A percentile compares a stretch with the other conserved stretches of the same genome.
phyloP scores from a whole-genome alignment of 306 rosid genomes.

The Abrus precatorius region DNA sequence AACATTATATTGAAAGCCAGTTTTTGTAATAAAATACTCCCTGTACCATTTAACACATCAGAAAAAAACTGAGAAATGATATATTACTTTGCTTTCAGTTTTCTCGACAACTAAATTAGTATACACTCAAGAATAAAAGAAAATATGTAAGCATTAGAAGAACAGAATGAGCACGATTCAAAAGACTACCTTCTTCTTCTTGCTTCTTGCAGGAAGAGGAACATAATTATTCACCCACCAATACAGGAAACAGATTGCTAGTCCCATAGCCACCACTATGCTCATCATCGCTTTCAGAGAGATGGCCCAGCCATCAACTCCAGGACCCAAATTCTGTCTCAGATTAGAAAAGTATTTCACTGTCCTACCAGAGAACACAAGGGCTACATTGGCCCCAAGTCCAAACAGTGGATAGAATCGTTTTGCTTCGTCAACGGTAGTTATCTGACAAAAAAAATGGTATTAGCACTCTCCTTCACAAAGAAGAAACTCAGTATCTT shows the following conservation, averaged over 20 bases:
- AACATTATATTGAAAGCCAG: conserved; percentile 7
- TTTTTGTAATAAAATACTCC: not conserved
- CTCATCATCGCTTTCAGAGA: conserved; percentile 97
- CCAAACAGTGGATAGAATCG: conserved; percentile 95
- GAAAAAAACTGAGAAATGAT: conserved; percentile 2
- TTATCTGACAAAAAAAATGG: conserved; percentile 62
- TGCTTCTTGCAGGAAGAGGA: conserved; percentile 94
- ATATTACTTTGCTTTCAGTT: conserved; percentile 25
- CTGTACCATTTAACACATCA: conserved; percentile 3
- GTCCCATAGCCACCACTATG: conserved; percentile 90
- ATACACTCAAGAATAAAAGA: not conserved
- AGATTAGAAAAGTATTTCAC: conserved; percentile 94
- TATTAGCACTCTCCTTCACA: conserved; percentile 25
- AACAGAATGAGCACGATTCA: not conserved
- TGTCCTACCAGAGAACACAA: conserved; percentile 93
- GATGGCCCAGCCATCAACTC: conserved; percentile 99
- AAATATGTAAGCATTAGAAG: not conserved
- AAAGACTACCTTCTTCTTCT: conserved; percentile 90
- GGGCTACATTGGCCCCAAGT: conserved; percentile 96
- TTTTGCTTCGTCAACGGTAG: conserved; percentile 90
- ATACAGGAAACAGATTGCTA: conserved; percentile 78
- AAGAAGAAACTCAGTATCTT: not conserved
- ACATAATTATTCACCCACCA: conserved; percentile 94
- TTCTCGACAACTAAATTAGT: not conserved
- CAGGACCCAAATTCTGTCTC: conserved; percentile 89